Base-by-base conservation (phyloP, 2,329 filamentous ascomycete species). In the Pezicula neosporulosa region DNA sequence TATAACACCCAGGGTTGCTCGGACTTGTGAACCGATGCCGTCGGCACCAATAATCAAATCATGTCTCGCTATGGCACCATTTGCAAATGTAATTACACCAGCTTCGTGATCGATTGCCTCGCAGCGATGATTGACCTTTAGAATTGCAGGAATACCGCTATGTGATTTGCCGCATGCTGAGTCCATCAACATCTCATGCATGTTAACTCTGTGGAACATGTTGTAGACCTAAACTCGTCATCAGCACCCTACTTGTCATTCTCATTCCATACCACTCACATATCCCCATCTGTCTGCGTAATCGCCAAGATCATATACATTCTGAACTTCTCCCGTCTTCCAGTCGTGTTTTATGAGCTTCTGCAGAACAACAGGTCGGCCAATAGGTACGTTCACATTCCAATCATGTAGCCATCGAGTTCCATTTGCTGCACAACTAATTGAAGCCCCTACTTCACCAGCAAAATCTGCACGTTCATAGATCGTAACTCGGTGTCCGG, bases 311-410 rank as follows among this genome's bases (percentile, higher is more conserved):
- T 81, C 77, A 58, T 85, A 87, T 0, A 84, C 80, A 57, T 78
- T 86, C 21, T 83, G 76, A 0, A 81, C 77, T 67, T 87, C 80
- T 0, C 85, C 85, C 1, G 83, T 87, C 63, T 80, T 77, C 85
- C 85, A 89, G 67, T 88, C 83, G 3, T 81, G 77, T 64, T 83
- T 86, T 69, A 89, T 87, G 48, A 89, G 74, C 60, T 83, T 83
- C 66, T 75, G 75, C 45, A 89, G 68, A 1, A 87, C 70, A 2
- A 89, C 85, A 0, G 83, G 83, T 51, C 86, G 79, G 8, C 84
- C 85, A 60, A 81, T 82, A 13, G 70, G 70, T 1, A 88, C 72
- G 59, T 88, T 81, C 1, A 88, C 82, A 0, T 72, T 72, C 85
- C 85, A 89, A 64, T 86, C 82, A 54, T 86, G 78, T 7, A 89